phyloP scores from a whole-genome alignment of 2,329 filamentous ascomycete genomes.

The Ceratocystis variospora region DNA sequence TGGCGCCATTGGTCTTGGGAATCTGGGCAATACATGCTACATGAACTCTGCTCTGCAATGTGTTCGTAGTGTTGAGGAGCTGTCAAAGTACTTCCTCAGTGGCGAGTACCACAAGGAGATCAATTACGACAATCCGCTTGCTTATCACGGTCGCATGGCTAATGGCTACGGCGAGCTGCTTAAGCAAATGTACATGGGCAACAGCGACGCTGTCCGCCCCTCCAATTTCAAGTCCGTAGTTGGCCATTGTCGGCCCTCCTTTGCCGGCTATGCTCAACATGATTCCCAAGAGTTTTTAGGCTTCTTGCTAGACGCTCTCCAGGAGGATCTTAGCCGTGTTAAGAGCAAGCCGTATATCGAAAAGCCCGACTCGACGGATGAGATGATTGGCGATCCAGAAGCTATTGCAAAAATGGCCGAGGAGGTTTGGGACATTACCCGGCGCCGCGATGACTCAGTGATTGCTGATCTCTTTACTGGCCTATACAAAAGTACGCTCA shows the following conservation, averaged over 20 bases:
- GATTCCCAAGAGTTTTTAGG: constrained; percentile 96
- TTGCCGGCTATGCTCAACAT: constrained; percentile 90
- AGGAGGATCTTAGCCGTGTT: constrained; percentile 89
- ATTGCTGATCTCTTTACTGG: constrained; percentile 93
- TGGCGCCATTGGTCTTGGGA: constrained; percentile 72
- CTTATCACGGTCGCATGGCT: constrained; percentile 77
- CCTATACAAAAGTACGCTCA: constrained; percentile 94
- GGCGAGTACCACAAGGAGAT: constrained; percentile 64
- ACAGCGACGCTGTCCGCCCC: constrained; percentile 59
- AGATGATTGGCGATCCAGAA: constrained; percentile 71
- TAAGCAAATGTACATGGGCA: constrained; percentile 61
- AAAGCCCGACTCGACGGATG: constrained; percentile 94
- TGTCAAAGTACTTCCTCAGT: constrained; percentile 79
- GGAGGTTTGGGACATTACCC: constrained; percentile 82
- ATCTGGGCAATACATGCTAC: constrained; percentile 95
- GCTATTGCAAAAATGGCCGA: constrained; percentile 76
- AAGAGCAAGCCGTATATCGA: constrained; percentile 94
- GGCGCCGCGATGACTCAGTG: constrained; percentile 83
- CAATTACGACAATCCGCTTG: constrained; percentile 72
- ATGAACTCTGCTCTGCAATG: constrained; percentile 98
- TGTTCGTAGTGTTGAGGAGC: constrained; percentile 79
- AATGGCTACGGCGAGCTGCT: constrained; percentile 66
- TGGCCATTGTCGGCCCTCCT: constrained; percentile 58
- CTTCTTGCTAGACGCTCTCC: constrained; percentile 83
- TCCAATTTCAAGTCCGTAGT: constrained; percentile 41